phyloP scores from a whole-genome alignment of 2,329 filamentous ascomycete genomes.

The Venturia effusa region DNA sequence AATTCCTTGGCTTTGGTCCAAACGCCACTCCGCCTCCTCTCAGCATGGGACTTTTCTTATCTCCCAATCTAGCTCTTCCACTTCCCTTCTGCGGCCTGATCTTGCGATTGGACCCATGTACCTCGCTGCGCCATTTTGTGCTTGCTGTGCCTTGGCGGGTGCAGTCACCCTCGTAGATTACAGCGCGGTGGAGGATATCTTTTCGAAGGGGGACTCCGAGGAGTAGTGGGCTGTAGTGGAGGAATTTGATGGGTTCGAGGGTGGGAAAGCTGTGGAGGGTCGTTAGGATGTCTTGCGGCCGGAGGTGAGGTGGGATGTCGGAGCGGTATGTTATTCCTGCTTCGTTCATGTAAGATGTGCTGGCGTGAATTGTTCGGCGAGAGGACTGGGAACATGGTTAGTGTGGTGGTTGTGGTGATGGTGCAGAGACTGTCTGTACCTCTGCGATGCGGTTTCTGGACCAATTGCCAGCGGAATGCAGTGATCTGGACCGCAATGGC shows the following conservation, averaged over 20 bases:
- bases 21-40: conserved; percentile 78
- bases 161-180: conserved; percentile 84
- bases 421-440: background rate
- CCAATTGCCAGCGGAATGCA: background rate
- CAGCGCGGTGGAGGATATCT: conserved; percentile 85
- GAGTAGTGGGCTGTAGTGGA: conserved; percentile 70
- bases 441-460: background rate
- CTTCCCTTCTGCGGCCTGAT: conserved; percentile 77
- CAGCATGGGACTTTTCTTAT: conserved; percentile 70
- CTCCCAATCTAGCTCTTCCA: conserved; percentile 68
- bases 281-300: conserved; percentile 55
- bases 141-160: conserved; percentile 79
- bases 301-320: conserved; percentile 13
- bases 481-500: background rate
- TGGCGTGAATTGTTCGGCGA: conserved; percentile 19
- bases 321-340: conserved; percentile 12
- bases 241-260: conserved; percentile 71
- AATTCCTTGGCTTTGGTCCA: conserved; percentile 88
- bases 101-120: conserved; percentile 76
- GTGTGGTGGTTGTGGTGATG: no score
- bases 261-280: conserved; percentile 86
- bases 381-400: conserved; percentile 11
- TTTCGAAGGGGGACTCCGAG: conserved; percentile 77
- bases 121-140: conserved; percentile 70
- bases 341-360: background rate